Percentiles rank a stretch among this genome's conserved stretches.
Evolutionary conservation across 2,329 filamentous ascomycete species (phyloP).

Genomic region (Ophiostoma ips): DNA sequence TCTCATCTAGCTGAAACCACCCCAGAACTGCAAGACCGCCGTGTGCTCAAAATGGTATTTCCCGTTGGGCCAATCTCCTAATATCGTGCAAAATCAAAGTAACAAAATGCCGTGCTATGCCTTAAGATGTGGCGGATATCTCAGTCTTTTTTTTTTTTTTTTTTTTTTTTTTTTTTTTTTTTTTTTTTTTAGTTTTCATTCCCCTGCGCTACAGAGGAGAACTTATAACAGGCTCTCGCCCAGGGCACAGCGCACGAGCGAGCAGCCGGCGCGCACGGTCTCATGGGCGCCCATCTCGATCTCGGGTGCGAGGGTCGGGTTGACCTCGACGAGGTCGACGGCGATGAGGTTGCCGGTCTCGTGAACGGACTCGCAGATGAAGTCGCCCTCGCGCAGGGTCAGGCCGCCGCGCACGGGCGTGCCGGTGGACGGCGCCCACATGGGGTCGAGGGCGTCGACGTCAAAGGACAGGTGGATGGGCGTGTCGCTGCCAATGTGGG

Average conservation of each 20-base stretch:
- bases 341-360: conserved; percentile 65
- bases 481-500: conserved; percentile 84
- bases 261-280: conserved; percentile 82
- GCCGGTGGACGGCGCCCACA: conserved; percentile 91
- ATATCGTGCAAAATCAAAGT: too few species aligned
- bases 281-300: conserved; percentile 55
- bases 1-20: too few species aligned
- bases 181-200: too few species aligned
- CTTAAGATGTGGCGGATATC: too few species aligned
- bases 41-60: too few species aligned
- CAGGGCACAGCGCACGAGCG: conserved; percentile 77
- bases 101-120: too few species aligned
- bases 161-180: too few species aligned
- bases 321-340: conserved; percentile 73
- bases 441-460: conserved; percentile 88
- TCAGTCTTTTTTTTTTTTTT: too few species aligned
- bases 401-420: conserved; percentile 88
- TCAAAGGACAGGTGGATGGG: conserved; percentile 97
- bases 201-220: too few species aligned
- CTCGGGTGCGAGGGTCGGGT: conserved; percentile 53
- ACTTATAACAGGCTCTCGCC: conserved; percentile 73
- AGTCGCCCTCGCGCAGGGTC: conserved; percentile 90
- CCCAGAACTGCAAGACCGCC: too few species aligned
- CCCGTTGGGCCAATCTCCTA: too few species aligned
- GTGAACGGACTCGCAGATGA: conserved; percentile 81